Base-by-base conservation (phyloP, 1,284 basidiomycete genomes). In the Cutaneotrichosporon spelunceum region DNA sequence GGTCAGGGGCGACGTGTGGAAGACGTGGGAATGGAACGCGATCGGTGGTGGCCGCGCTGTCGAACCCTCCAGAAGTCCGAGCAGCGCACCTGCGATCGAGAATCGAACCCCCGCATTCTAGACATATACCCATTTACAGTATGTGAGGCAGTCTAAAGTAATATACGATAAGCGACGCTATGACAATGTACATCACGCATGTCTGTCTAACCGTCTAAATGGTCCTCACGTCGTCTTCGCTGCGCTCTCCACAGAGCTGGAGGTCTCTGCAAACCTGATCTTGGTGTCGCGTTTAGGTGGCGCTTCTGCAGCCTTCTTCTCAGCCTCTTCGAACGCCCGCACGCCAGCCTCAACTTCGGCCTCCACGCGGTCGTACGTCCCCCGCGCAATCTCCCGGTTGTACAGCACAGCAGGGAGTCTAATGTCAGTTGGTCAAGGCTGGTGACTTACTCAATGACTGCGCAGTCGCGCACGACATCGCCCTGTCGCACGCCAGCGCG, bases 1-100 rank as follows among this genome's bases (percentile, higher is more conserved):
- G 79, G 85, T 91, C 52, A 83, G 84, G 64, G 93, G 92, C 55
- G 95, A 84, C 68, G 77, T 82, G 65, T 78, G 81, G 72, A 77
- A 81, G 60, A 83, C 82, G 1, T 84, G 83, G 83, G 77, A 83
- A 67, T 84, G 83, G 83, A 64, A 64, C 0, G 76, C 76, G 4
- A 70, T 63, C 4, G 64, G 52, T 23, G 48, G 48, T 13, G 33
- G 52, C 30, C 33, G 33, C 23, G 21, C 34, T 9, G 33, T 36
- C 34, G 34, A 53, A 13, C 21, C 13, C 21, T 13, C 34, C 13
- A 34, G 33, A 6, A 16, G 23, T 14, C 13, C 34, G 23, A 34
- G 33, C 16, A 16, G 23, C 23, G 34, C 34, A 23, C 52, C 36
- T 4, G 52, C 52, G 21, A 34, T 53, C 14, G 52, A 53, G 34